Evolutionary conservation across 306 rosid species (phyloP).

Genomic region (Acacia acuminata): DNA sequence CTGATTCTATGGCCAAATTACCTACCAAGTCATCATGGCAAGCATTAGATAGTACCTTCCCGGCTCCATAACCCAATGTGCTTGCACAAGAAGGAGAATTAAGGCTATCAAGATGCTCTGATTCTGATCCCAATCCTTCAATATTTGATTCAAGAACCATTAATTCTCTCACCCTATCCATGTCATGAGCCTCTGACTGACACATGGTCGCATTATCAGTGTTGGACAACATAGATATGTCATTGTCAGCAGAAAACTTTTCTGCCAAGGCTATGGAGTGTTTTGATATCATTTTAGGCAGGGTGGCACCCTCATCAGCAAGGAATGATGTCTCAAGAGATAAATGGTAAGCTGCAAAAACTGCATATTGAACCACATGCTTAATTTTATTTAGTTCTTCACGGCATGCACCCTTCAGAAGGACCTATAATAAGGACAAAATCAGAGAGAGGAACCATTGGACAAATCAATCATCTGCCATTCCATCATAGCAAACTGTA

Average conservation of each 20-base stretch:
- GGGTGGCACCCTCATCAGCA: conserved; percentile 75
- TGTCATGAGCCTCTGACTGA: conserved; percentile 28
- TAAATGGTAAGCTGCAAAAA: conserved; percentile 75
- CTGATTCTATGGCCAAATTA: conserved; percentile 20
- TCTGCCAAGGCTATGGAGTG: conserved; percentile 37
- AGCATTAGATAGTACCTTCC: conserved; percentile 26
- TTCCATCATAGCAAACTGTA: not conserved
- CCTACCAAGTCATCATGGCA: conserved; percentile 29
- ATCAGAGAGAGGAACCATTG: conserved; percentile 29
- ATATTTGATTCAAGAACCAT: conserved; percentile 30
- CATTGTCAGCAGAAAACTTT: conserved; percentile 25
- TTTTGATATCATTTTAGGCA: conserved; percentile 53
- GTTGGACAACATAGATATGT: conserved; percentile 25
- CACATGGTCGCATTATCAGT: conserved; percentile 25
- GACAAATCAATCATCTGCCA: not conserved
- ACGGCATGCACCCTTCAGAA: conserved; percentile 59
- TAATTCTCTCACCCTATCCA: conserved; percentile 26
- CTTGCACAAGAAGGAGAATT: conserved; percentile 31
- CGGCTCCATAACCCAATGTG: conserved; percentile 22
- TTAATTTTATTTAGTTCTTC: conserved; percentile 69
- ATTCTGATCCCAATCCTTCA: conserved; percentile 33
- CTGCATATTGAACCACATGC: conserved; percentile 64
- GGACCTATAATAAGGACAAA: conserved; percentile 46
- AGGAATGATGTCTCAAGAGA: conserved; percentile 80
- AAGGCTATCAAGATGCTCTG: conserved; percentile 29